Conservation (phyloP, 148 eudicot species). For the Rhododendron williamsianum region DNA sequence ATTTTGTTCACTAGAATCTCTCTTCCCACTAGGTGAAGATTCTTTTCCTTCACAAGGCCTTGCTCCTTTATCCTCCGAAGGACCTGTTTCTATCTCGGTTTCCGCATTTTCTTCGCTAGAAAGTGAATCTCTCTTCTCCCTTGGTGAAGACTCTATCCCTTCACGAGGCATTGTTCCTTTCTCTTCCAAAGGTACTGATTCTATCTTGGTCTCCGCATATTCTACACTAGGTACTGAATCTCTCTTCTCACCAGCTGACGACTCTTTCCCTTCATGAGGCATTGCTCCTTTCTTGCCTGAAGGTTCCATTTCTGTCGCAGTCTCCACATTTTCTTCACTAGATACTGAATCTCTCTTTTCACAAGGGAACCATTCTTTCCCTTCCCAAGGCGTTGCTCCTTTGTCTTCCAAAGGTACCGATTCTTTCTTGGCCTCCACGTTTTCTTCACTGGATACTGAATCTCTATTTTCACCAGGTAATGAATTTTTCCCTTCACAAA, state of each 20-base stretch:
- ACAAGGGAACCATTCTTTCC: not conserved
- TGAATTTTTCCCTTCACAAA: not conserved
- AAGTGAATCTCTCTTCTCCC: not conserved
- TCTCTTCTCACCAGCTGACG: not conserved
- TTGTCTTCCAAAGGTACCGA: conserved; percentile 5
- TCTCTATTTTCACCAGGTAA: not conserved
- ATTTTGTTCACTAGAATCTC: not conserved
- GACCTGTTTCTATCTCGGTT: conserved; percentile 11
- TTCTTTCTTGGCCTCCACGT: conserved; percentile 10
- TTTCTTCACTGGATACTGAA: not conserved
- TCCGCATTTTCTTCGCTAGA: not conserved
- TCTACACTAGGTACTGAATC: not conserved
- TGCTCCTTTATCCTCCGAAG: conserved; percentile 4
- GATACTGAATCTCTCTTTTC: not conserved
- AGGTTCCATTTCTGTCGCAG: conserved; percentile 10
- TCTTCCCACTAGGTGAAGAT: not conserved
- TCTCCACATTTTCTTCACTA: not conserved
- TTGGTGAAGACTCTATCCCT: not conserved
- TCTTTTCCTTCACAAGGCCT: not conserved
- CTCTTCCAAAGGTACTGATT: conserved; percentile 7
- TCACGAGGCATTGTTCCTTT: not conserved
- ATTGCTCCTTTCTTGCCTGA: conserved; percentile 4
- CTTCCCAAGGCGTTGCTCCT: not conserved
- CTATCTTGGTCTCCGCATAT: conserved; percentile 8
- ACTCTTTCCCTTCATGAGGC: not conserved